A percentile compares a stretch with the other conserved stretches of the same genome.
Evolutionary conservation across 495 filamentous ascomycete species (phyloP).

Genomic region (Penicillium bialowiezense): DNA sequence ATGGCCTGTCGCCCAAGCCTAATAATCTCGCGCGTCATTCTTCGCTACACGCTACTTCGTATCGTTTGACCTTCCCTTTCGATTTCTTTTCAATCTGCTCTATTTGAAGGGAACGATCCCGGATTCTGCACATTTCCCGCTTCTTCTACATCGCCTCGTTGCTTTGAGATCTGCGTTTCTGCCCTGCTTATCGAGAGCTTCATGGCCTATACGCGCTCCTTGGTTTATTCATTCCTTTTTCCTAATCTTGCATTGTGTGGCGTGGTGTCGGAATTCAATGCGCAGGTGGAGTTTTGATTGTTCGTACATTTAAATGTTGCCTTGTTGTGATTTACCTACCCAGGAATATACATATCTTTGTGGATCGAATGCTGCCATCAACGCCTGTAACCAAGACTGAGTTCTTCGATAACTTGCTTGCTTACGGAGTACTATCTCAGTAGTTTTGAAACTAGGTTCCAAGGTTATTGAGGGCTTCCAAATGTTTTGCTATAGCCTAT

Average conservation of each 20-base stretch:
- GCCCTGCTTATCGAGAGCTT: not conserved
- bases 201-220: not conserved
- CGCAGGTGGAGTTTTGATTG: not conserved
- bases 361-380: not conserved
- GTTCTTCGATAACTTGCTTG: too few species aligned
- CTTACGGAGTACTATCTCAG: too few species aligned
- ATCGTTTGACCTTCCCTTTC: not conserved
- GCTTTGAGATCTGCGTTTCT: not conserved
- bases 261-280: not conserved
- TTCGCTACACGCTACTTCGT: not conserved
- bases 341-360: not conserved
- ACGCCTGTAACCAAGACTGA: too few species aligned
- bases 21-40: slow-evolving; percentile 5
- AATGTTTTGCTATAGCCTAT: too few species aligned
- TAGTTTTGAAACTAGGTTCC: too few species aligned
- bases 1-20: slow-evolving; percentile 38
- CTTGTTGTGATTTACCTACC: not conserved
- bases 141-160: not conserved
- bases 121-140: not conserved
- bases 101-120: not conserved
- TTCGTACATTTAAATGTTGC: not conserved
- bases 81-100: not conserved
- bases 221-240: not conserved
- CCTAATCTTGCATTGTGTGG: not conserved
- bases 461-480: too few species aligned